These are phyloP conservation scores for Linum lewisii DNA, from an alignment of 345 rosid genomes.

Conservation along the genomic window DNA sequence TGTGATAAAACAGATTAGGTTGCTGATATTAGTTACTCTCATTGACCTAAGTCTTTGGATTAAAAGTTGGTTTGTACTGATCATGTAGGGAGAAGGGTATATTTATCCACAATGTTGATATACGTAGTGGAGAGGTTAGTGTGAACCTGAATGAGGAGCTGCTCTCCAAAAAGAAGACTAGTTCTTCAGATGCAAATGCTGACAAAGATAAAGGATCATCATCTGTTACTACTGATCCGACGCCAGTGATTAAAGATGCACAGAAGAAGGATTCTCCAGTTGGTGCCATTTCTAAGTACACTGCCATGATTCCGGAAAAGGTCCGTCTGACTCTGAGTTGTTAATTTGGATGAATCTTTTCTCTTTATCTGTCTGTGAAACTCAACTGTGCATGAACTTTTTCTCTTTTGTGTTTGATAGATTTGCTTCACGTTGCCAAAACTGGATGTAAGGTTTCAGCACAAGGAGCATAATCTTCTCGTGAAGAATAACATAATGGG, in stretches of 20 bases:
- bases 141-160: constrained; percentile 67
- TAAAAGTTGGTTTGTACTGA: too few species aligned
- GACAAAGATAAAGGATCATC: constrained; percentile 32
- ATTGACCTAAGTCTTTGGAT: too few species aligned
- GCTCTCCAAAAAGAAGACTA: constrained; percentile 49
- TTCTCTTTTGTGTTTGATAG: constrained; percentile 42
- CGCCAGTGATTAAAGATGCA: constrained; percentile 32
- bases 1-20: too few species aligned
- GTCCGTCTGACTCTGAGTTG: constrained; percentile 35
- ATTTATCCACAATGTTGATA: constrained; percentile 51
- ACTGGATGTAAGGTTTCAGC: constrained; percentile 67
- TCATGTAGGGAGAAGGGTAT: constrained; percentile 87
- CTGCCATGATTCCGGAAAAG: constrained; percentile 77
- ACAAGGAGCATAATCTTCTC: constrained; percentile 52
- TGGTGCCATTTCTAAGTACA: constrained; percentile 45
- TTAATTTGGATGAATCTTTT: not conserved
- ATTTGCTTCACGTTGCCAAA: constrained; percentile 66
- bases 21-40: too few species aligned
- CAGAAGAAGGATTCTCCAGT: constrained; percentile 36
- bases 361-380: not conserved
- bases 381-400: constrained; percentile 4
- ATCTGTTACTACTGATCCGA: constrained; percentile 25
- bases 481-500: constrained; percentile 80
- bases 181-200: constrained; percentile 29
- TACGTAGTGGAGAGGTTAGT: constrained; percentile 58